Conservation (phyloP, 805 yeast genomes). For the Naumovozyma castellii region DNA sequence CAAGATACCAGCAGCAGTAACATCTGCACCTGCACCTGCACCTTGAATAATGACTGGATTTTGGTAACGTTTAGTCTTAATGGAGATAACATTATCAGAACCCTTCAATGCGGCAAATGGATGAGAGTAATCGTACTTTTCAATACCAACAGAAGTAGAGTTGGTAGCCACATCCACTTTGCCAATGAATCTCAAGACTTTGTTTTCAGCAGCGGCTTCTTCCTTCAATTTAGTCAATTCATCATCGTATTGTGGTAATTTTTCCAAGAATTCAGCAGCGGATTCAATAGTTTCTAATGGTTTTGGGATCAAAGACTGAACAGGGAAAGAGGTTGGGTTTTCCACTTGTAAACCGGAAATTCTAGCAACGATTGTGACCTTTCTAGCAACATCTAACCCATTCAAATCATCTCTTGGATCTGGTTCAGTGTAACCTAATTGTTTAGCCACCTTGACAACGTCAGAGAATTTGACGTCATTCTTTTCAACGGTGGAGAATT, state of each 20-base stretch:
- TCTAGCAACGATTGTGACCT: slow-evolving; percentile 92
- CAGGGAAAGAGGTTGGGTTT: slow-evolving; percentile 88
- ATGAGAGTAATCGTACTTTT: slow-evolving; percentile 76
- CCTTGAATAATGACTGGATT: slow-evolving; percentile 95
- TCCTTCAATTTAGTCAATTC: slow-evolving; percentile 70
- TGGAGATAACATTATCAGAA: slow-evolving; percentile 89
- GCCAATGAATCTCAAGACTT: slow-evolving; percentile 91
- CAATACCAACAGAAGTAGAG: slow-evolving; percentile 75
- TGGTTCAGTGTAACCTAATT: slow-evolving; percentile 94
- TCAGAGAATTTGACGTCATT: slow-evolving; percentile 73
- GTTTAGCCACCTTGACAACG: slow-evolving; percentile 78
- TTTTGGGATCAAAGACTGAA: slow-evolving; percentile 85
- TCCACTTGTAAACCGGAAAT: slow-evolving; percentile 77
- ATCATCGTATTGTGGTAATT: slow-evolving; percentile 73
- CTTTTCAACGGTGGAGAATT: slow-evolving; percentile 63
- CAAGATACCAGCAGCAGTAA: slow-evolving; percentile 81
- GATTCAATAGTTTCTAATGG: slow-evolving; percentile 65
- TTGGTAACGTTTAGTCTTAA: slow-evolving; percentile 82
- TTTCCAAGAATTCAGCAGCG: slow-evolving; percentile 69
- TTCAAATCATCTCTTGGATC: slow-evolving; percentile 98
- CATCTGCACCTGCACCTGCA: slow-evolving; percentile 85
- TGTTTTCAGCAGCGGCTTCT: slow-evolving; percentile 71
- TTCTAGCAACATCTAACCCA: slow-evolving; percentile 97
- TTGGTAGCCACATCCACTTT: slow-evolving; percentile 68
- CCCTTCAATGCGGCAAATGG: slow-evolving; percentile 96